Evolutionary conservation across 495 filamentous ascomycete genomes (phyloP).

Genomic region (Xylaria intraflava): DNA sequence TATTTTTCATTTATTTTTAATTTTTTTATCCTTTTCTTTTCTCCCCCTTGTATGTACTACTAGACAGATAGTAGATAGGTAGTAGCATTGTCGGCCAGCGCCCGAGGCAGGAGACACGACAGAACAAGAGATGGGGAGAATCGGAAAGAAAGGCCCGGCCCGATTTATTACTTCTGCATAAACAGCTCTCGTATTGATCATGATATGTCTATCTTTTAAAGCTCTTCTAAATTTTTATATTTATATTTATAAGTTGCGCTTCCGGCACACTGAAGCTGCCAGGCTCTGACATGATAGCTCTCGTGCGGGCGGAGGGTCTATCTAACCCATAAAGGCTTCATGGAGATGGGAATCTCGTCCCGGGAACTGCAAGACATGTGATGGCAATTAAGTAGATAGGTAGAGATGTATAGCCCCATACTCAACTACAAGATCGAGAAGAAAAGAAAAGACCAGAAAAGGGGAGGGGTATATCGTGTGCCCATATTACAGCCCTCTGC

Average conservation of each 20-base stretch:
- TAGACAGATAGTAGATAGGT: neutral
- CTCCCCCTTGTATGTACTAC: neutral
- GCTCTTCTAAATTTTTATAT: too few relatives aligned
- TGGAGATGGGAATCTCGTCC: neutral
- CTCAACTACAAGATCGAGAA: conserved; percentile 3
- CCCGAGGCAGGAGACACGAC: neutral
- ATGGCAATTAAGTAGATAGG: too few relatives aligned
- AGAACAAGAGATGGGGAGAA: neutral
- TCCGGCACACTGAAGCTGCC: too few relatives aligned
- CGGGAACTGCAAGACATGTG: neutral
- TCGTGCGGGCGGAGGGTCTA: too few relatives aligned
- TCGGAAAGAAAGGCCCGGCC: conserved; percentile 3
- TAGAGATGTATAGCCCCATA: too few relatives aligned
- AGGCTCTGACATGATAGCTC: too few relatives aligned
- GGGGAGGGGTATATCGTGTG: neutral
- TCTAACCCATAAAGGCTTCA: neutral
- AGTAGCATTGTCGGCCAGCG: conserved; percentile 5
- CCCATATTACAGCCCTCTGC: conserved; percentile 9
- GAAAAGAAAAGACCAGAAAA: neutral
- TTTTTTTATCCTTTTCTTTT: neutral
- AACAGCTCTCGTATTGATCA: neutral
- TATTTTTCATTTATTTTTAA: neutral
- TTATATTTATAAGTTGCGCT: too few relatives aligned
- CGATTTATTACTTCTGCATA: neutral
- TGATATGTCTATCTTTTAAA: neutral